Percentiles rank a stretch among this genome's conserved stretches.
Conservation (phyloP, 2,329 filamentous ascomycete species). For the Pseudomassariella vexata region DNA sequence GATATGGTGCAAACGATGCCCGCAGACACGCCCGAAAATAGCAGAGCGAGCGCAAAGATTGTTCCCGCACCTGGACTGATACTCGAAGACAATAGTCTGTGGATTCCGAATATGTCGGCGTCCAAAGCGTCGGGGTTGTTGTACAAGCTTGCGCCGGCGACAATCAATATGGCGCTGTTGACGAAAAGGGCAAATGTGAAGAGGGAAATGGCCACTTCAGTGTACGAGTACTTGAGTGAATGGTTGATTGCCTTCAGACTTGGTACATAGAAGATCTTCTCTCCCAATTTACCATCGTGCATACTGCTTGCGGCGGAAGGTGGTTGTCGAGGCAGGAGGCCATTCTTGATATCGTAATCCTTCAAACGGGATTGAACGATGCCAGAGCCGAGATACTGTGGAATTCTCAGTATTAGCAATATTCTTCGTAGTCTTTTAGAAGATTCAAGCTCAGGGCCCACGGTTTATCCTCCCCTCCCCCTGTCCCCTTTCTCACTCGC, state of each 20-base stretch:
- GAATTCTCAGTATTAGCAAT: constrained; percentile 27
- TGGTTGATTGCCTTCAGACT: constrained; percentile 67
- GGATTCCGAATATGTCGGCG: constrained; percentile 80
- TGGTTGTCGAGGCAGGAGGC: constrained; percentile 38
- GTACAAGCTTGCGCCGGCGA: constrained; percentile 73
- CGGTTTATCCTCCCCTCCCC: too few species aligned
- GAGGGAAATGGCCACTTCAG: constrained; percentile 65
- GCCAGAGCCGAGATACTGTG: constrained; percentile 61
- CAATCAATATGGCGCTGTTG: constrained; percentile 76
- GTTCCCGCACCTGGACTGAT: constrained; percentile 73
- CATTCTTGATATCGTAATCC: constrained; percentile 55
- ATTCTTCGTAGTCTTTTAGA: too few species aligned
- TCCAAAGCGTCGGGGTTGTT: constrained; percentile 52
- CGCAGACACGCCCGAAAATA: constrained; percentile 74
- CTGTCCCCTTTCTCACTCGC: too few species aligned
- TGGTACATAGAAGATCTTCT: constrained; percentile 58
- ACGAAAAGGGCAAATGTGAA: constrained; percentile 83
- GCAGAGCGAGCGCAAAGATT: constrained; percentile 75
- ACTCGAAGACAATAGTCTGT: constrained; percentile 61
- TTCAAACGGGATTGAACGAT: constrained; percentile 62
- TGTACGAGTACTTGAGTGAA: constrained; percentile 68
- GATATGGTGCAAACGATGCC: constrained; percentile 87
- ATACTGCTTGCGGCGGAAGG: constrained; percentile 14
- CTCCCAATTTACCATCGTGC: constrained; percentile 23
- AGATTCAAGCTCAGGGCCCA: too few species aligned